Evolutionary conservation across 257 asterid species (phyloP).

Genomic region (Oldenlandia corymbosa): DNA sequence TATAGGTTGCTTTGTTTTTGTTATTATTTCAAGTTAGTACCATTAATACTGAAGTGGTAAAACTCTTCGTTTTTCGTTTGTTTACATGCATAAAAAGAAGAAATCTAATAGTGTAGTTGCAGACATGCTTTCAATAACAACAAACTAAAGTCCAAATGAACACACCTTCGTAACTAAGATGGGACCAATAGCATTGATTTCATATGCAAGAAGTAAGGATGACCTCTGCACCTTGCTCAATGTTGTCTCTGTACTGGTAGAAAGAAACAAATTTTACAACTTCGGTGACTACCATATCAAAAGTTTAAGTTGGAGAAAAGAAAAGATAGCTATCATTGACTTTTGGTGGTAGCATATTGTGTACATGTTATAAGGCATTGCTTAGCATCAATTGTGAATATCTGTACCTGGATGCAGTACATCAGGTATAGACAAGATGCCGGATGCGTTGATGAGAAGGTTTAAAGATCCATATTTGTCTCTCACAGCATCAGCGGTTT

Average conservation of each 20-base stretch:
- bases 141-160: not conserved
- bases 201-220: constrained; percentile 77
- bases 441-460: constrained; percentile 85
- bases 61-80: constrained; percentile 1
- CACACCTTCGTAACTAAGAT: constrained; percentile 62
- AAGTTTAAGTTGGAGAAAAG: not conserved
- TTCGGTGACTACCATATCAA: constrained; percentile 10
- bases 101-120: too few species aligned
- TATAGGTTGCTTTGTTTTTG: too few species aligned
- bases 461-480: constrained; percentile 73
- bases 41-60: not conserved
- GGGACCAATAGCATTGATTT: constrained; percentile 89
- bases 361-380: not conserved
- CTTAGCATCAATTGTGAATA: constrained; percentile 1
- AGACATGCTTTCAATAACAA: not conserved
- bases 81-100: not conserved
- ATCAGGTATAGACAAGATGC: constrained; percentile 73
- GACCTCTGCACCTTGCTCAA: constrained; percentile 72
- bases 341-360: not conserved
- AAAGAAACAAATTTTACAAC: constrained; percentile 21
- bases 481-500: constrained; percentile 53
- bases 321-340: too few species aligned
- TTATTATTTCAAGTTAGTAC: not conserved
- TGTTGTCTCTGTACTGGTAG: constrained; percentile 84
- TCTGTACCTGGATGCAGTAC: constrained; percentile 71